phyloP scores from a whole-genome alignment of 1,284 basidiomycete species.

The Apiotrichum montevideense region DNA sequence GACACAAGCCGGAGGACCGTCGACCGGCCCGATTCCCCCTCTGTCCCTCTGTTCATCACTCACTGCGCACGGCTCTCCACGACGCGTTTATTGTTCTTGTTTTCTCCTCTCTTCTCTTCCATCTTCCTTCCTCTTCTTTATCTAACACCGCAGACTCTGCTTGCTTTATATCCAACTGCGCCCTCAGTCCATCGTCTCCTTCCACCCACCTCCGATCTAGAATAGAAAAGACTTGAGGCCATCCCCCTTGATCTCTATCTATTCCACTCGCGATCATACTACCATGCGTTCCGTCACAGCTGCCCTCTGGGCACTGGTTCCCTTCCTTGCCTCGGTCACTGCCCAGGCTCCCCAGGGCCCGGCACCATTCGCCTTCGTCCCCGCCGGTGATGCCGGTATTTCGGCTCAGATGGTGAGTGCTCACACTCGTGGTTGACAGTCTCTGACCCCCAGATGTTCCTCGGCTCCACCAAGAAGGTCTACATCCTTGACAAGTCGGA shows the following conservation, averaged over 20 bases:
- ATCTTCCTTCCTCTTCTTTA: no score
- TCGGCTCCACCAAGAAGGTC: slow-evolving; percentile 49
- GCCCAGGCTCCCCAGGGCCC: slow-evolving; percentile 11
- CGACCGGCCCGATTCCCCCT: no score
- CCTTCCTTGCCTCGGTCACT: neutral
- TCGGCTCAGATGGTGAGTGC: slow-evolving; percentile 45
- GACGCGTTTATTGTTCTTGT: no score
- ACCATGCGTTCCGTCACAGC: neutral
- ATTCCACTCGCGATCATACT: neutral
- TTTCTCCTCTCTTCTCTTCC: no score
- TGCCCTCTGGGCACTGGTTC: neutral
- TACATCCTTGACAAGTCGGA: slow-evolving; percentile 51
- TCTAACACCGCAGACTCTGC: no score
- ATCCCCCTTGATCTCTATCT: neutral
- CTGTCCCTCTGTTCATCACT: no score
- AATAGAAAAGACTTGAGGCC: no score
- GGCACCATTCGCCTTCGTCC: slow-evolving; percentile 26
- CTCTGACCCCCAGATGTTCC: slow-evolving; percentile 43
- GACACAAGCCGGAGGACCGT: no score
- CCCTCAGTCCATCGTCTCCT: no score
- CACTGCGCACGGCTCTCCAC: no score
- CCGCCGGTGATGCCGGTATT: slow-evolving; percentile 42
- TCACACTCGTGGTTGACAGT: neutral
- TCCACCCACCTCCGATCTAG: no score
- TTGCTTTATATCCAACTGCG: no score